Percentiles rank a stretch among this genome's conserved stretches.
phyloP scores from a whole-genome alignment of 176 grass and related monocot species.

The Aegilops sharonensis region DNA sequence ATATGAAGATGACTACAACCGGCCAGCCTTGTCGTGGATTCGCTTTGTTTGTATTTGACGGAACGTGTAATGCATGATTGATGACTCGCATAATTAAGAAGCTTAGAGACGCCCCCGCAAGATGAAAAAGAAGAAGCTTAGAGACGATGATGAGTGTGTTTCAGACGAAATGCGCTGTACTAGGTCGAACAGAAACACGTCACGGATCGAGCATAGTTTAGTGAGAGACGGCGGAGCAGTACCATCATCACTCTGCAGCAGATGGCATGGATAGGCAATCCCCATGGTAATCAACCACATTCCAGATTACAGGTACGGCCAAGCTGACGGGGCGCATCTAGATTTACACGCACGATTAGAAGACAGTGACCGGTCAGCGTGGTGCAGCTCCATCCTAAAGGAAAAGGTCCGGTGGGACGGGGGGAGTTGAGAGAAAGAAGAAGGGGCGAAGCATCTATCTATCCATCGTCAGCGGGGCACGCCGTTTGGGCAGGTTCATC shows the following conservation, averaged over 20 bases:
- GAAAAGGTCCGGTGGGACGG: neutral
- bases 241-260: neutral
- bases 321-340: neutral
- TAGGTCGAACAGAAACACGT: neutral
- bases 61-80: neutral
- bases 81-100: neutral
- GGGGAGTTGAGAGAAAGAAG: neutral
- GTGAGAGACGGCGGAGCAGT: neutral
- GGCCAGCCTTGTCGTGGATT: neutral
- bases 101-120: neutral
- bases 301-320: neutral
- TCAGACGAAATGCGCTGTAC: neutral
- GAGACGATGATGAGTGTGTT: neutral
- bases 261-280: neutral
- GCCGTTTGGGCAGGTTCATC: slow-evolving; percentile 11
- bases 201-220: neutral
- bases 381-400: neutral
- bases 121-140: too few relatives aligned
- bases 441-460: neutral
- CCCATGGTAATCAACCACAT: neutral
- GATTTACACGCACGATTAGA: slow-evolving; percentile 12
- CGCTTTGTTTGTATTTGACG: neutral
- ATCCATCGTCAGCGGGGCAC: neutral
- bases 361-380: neutral
- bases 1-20: neutral